Base-by-base conservation (phyloP, 805 yeast species). In the Sugiyamaella mastotermitis region DNA sequence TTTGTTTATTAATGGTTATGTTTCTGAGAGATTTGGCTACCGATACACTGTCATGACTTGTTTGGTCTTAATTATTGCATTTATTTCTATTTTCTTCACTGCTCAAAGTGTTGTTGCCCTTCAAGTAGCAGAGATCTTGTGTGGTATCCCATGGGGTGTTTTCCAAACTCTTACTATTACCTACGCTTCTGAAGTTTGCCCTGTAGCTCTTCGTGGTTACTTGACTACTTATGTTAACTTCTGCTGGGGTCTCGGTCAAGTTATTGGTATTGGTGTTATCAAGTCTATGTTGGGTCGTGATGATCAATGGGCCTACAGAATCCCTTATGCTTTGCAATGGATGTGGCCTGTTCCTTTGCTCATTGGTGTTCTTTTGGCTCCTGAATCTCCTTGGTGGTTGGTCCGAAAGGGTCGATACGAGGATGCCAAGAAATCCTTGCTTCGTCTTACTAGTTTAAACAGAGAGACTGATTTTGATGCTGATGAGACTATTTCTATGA, bases 291-390 rank as follows among this genome's bases (percentile, higher is more conserved):
- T 44, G 22, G 41, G 34, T 45, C 29, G 48, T 19, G 39, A 44
- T 2, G 48, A 57, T 23, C 50, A 62, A 15, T 49, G 64, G 61
- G 68, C 76, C 5, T 77, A 72, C 54, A 61, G 66, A 38, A 61
- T 72, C 29, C 80, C 82, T 6, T 74, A 71, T 51, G 79, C 75
- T 3, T 41, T 76, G 8, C 83, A 76, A 57, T 76, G 80, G 80
- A 54, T 65, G 4, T 76, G 79, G 79, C 72, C 77, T 8, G 52
- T 66, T 9, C 74, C 76, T 26, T 52, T 76, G 18, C 48, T 66
- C 20, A 53, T 71, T 3, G 46, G 36, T 13, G 36, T 47, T 7
- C 44, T 40, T 14, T 71, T 76, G 28, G 82, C 81, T 9, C 60
- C 60, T 7, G 80, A 76, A 41, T 71, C 78, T 5, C 81, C 81